Base-by-base conservation (phyloP, 2,329 filamentous ascomycete genomes). In the Trichoderma semiorbis region DNA sequence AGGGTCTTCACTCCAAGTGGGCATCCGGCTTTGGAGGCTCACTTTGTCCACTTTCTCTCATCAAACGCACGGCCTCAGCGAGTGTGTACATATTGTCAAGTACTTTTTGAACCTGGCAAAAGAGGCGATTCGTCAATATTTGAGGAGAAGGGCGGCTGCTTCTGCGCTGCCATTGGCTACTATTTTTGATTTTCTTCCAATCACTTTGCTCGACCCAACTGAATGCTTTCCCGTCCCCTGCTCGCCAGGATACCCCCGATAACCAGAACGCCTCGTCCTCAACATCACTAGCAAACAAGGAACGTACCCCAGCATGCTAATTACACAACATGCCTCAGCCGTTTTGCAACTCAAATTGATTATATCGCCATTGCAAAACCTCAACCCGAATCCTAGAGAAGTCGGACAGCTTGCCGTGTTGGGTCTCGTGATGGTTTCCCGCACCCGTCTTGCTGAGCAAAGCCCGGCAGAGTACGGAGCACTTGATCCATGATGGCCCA, bases 111-210 rank as follows among this genome's bases (percentile, higher is more conserved):
- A 34, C 47, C 26, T 58, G 50, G 14, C 39, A 26, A 32, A 60
- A 7, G 30, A n/a, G 10, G 43, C 28, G 26, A 72, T 72, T 72
- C 71, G 71, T 18, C 36, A 53, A 65, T 61, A 72, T 65, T 66
- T 3, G 18, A 39, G 39, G 47, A 53, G 50, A 55, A 53, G 70
- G 70, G 70, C 66, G 71, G 67, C 39, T 70, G 67, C 32, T 30
- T 47, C 65, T 34, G 39, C 28, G n/a, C 18, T 30, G 5, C 34
- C 36, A 72, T 72, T 72, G 71, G 71, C 67, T 34, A 36, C 58
- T 50, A 30, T 58, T 60, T 14, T 39, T 16, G 18, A 50, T 70
- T 72, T 70, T 70, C 58, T 72, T 47, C 71, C 71, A 72, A 72
- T 72, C 71, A 70, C 64, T 34, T 16, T 47, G 21, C 66, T 65